Conservation (phyloP, 257 asterid genomes). For the Rhazya stricta region DNA sequence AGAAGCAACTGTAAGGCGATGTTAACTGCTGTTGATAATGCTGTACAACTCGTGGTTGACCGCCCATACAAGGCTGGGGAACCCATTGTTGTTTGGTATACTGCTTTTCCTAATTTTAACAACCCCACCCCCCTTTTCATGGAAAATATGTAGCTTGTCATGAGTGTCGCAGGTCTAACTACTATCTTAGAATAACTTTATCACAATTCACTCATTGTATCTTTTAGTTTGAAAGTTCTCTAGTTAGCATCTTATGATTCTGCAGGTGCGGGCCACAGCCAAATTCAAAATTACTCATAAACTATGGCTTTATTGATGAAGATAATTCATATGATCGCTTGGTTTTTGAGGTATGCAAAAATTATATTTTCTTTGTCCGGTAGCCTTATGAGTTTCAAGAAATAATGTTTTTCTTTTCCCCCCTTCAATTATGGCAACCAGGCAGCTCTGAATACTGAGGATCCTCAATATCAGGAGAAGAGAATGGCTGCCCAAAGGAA, state of each 20-base stretch:
- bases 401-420: neutral
- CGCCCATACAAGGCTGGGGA: conserved; percentile 81
- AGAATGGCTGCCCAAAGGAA: conserved; percentile 98
- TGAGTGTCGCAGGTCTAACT: neutral
- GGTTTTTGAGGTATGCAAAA: conserved; percentile 58
- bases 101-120: conserved; percentile 20
- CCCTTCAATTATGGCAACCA: conserved; percentile 27
- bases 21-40: conserved; percentile 75
- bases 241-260: conserved; percentile 15
- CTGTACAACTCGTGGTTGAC: conserved; percentile 86
- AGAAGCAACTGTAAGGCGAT: conserved; percentile 96
- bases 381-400: conserved; percentile 17
- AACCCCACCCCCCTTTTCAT: neutral
- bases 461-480: conserved; percentile 97
- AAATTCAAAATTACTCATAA: conserved; percentile 82
- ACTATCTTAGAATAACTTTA: neutral
- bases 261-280: conserved; percentile 98
- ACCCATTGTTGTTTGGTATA: conserved; percentile 84
- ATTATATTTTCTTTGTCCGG: conserved; percentile 13
- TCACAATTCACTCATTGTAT: neutral
- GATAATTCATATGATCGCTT: conserved; percentile 83
- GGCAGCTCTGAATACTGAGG: conserved; percentile 93
- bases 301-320: conserved; percentile 98
- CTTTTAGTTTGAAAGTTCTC: neutral
- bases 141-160: neutral